Percentiles rank a stretch among this genome's conserved stretches.
Evolutionary conservation across 306 rosid genomes (phyloP).

Genomic region (Arachis stenosperma): DNA sequence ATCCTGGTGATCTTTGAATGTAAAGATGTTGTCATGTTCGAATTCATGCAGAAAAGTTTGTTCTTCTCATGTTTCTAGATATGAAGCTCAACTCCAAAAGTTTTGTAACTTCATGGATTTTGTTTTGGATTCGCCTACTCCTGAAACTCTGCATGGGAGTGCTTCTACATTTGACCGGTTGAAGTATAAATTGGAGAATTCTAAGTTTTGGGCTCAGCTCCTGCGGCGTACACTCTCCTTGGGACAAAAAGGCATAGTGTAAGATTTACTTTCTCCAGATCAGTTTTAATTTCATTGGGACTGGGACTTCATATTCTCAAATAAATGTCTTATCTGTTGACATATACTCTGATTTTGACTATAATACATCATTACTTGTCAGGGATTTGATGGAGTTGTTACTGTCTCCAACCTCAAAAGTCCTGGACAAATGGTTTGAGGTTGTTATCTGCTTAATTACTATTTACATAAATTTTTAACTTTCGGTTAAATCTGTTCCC

Average conservation of each 20-base stretch:
- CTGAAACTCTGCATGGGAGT: constrained; percentile 51
- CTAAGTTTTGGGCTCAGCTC: constrained; percentile 58
- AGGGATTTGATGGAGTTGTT: constrained; percentile 72
- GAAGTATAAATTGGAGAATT: constrained; percentile 53
- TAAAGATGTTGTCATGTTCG: background rate
- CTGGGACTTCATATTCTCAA: constrained; percentile 3
- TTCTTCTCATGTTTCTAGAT: constrained; percentile 43
- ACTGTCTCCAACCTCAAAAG: constrained; percentile 69
- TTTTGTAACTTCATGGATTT: constrained; percentile 67
- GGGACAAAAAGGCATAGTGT: constrained; percentile 74
- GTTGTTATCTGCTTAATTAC: background rate
- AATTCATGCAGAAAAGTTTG: background rate
- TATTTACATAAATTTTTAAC: too few relatives aligned
- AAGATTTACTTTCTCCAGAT: constrained; percentile 32
- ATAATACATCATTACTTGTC: constrained; percentile 20
- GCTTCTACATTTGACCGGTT: constrained; percentile 50
- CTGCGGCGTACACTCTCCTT: constrained; percentile 52
- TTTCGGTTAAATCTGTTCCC: too few relatives aligned
- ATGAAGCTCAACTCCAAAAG: constrained; percentile 63
- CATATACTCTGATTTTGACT: background rate
- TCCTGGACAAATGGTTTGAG: constrained; percentile 80
- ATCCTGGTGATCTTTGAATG: background rate
- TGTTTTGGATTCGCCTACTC: constrained; percentile 66
- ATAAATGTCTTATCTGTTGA: background rate
- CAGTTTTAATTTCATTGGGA: background rate